Conservation (phyloP, 1,139 yeast species). For the Pichia sp. region DNA sequence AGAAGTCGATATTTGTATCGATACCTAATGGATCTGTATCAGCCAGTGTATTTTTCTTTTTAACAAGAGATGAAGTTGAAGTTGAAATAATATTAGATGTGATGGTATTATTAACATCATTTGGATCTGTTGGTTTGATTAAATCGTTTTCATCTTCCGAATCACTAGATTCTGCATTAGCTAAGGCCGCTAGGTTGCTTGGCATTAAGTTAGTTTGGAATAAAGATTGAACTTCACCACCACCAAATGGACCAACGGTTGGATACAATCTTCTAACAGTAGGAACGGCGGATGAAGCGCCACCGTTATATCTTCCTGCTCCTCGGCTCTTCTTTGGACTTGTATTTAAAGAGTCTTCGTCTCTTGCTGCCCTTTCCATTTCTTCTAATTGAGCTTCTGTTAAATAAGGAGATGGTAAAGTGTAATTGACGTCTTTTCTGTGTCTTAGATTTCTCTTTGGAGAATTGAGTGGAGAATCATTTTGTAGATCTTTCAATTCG, state of each 20-base stretch:
- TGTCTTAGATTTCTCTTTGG: conserved; percentile 62
- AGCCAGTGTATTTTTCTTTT: conserved; percentile 70
- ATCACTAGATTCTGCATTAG: conserved; percentile 33
- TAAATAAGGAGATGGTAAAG: conserved; percentile 81
- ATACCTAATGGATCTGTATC: conserved; percentile 96
- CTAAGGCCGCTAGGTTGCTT: conserved; percentile 43
- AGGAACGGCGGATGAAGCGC: conserved; percentile 13
- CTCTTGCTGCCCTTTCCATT: conserved; percentile 1
- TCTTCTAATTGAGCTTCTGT: conserved; percentile 42
- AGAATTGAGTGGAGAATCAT: conserved; percentile 46
- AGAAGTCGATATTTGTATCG: conserved; percentile 89
- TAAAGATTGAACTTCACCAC: conserved; percentile 77
- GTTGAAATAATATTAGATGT: conserved; percentile 24
- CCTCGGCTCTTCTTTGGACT: conserved; percentile 32
- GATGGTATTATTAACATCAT: conserved; percentile 20
- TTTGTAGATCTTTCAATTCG: conserved; percentile 43
- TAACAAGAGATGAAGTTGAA: conserved; percentile 16
- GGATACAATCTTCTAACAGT: conserved; percentile 68
- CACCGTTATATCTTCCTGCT: conserved; percentile 28
- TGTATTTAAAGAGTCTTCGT: conserved; percentile 32
- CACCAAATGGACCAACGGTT: conserved; percentile 98
- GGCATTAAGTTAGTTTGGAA: conserved; percentile 55
- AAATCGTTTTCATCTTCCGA: conserved; percentile 42
- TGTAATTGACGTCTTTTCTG: conserved; percentile 74
- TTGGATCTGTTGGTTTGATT: conserved; percentile 32